Percentiles rank a stretch among this genome's conserved stretches.
Conservation (phyloP, 2,329 filamentous ascomycete genomes). For the Hymenoscyphus fraxineus region DNA sequence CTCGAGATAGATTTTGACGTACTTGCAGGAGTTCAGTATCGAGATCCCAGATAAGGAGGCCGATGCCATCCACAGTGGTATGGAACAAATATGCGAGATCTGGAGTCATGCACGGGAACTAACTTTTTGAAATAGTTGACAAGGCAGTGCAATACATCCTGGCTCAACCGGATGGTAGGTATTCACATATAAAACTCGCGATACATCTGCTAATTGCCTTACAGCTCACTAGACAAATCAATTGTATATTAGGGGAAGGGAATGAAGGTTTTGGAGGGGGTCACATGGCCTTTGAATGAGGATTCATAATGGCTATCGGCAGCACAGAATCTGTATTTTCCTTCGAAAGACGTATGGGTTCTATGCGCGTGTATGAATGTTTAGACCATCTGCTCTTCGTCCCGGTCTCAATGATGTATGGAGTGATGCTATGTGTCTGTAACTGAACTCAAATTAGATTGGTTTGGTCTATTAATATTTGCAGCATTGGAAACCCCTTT, state of each 20-base stretch:
- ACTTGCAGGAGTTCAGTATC: conserved; percentile 60
- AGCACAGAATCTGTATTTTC: conserved; percentile 30
- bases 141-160: conserved; percentile 74
- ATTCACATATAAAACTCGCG: conserved; percentile 7
- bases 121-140: conserved; percentile 51
- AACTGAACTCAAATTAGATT: too few relatives aligned
- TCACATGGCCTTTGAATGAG: conserved; percentile 20
- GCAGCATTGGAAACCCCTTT: neutral
- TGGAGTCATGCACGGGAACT: neutral
- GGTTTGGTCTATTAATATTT: neutral
- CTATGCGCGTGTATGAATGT: conserved; percentile 35
- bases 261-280: conserved; percentile 14
- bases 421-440: neutral
- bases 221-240: conserved; percentile 33
- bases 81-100: conserved; percentile 33
- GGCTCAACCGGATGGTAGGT: conserved; percentile 69
- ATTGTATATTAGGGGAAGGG: conserved; percentile 30
- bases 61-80: conserved; percentile 73
- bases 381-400: conserved; percentile 34
- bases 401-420: neutral
- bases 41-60: conserved; percentile 80
- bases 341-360: conserved; percentile 27
- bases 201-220: conserved; percentile 14
- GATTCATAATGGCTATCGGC: conserved; percentile 26
- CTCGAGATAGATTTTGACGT: conserved; percentile 24